Evolutionary conservation across 108 stramenopile genomes (phyloP).

Genomic region (Cyclotella atomus): DNA sequence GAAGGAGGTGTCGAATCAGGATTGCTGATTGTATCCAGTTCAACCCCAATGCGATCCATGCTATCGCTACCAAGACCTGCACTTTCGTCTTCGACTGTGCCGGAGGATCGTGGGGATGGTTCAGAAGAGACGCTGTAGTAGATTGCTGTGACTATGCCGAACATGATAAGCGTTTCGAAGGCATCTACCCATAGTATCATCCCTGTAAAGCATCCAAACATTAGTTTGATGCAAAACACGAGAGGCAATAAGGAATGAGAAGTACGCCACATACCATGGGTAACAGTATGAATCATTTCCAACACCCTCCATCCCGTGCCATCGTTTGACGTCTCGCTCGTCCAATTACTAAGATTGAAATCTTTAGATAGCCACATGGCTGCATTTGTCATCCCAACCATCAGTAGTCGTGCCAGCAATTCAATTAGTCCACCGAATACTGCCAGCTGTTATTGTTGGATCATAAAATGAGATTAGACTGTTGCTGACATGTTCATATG

Average conservation of each 20-base stretch:
- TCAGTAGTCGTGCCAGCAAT: constrained; percentile 60
- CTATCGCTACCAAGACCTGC: not conserved
- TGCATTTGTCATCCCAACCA: constrained; percentile 57
- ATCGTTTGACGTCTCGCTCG: constrained; percentile 34
- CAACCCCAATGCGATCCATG: constrained; percentile 1
- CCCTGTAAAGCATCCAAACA: no score
- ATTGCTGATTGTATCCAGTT: not conserved
- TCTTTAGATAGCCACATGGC: constrained; percentile 57
- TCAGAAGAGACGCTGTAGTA: constrained; percentile 43
- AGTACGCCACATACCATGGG: not conserved
- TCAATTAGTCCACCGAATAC: constrained; percentile 68
- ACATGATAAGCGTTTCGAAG: constrained; percentile 49
- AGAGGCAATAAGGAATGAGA: not conserved
- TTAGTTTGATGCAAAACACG: no score
- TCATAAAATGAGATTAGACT: not conserved
- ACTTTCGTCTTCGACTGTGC: constrained; percentile 2
- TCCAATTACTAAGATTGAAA: constrained; percentile 78
- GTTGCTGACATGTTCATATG: no score
- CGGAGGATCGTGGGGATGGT: no score
- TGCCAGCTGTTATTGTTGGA: constrained; percentile 35
- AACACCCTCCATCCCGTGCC: constrained; percentile 72
- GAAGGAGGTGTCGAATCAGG: constrained; percentile 13
- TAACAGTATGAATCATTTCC: constrained; percentile 67
- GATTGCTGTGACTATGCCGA: constrained; percentile 37
- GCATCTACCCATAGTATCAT: constrained; percentile 56